These are phyloP conservation scores for Crithidia sp. DNA, from an alignment of 208 protist genomes.

Conservation along the genomic window DNA sequence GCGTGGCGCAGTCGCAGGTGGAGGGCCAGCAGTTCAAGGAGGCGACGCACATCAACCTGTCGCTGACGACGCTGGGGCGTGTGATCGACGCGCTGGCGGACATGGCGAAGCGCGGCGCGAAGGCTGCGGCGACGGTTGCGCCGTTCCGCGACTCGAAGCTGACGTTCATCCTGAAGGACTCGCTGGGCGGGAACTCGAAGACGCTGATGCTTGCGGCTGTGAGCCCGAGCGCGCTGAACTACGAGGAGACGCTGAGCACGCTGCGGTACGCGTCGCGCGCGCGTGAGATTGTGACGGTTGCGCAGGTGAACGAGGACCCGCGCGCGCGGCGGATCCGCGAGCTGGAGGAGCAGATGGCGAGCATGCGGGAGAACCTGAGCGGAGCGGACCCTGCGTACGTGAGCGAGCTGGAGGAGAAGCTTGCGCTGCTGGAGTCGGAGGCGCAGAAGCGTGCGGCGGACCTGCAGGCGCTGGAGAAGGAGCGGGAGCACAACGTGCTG, in stretches of 20 bases:
- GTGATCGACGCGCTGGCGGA: conserved; percentile 79
- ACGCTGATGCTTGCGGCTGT: conserved; percentile 95
- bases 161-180: too few species aligned
- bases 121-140: conserved; percentile 4
- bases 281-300: conserved; percentile 64
- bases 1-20: too few species aligned
- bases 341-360: conserved; percentile 60
- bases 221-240: conserved; percentile 69
- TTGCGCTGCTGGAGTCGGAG: conserved; percentile 64
- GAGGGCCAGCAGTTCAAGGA: too few species aligned
- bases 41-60: too few species aligned
- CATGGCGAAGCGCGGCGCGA: conserved; percentile 17
- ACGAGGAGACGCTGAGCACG: conserved; percentile 87
- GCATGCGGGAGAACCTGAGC: conserved; percentile 35
- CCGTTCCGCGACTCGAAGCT: conserved; percentile 87
- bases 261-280: conserved; percentile 83
- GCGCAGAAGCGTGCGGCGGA: conserved; percentile 60
- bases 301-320: conserved; percentile 68
- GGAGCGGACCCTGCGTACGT: conserved; percentile 46
- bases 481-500: conserved; percentile 52
- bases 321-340: conserved; percentile 60
- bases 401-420: conserved; percentile 55
- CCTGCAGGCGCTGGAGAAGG: conserved; percentile 59
- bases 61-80: conserved; percentile 82
- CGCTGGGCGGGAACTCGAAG: too few species aligned